Conservation (phyloP, 1,284 basidiomycete species). For the Moniliophthora roreri region DNA sequence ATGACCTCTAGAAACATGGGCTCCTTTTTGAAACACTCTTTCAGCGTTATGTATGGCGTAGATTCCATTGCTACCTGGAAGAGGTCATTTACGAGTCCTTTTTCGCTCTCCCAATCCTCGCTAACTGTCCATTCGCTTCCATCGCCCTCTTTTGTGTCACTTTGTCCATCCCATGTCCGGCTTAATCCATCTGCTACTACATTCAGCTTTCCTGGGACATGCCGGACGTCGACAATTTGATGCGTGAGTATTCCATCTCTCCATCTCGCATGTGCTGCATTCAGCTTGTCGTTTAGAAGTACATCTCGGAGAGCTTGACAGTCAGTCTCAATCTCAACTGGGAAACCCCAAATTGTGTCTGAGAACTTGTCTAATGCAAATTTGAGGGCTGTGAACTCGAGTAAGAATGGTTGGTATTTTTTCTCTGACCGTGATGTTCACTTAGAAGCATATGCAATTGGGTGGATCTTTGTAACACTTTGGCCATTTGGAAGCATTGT, state of each 20-base stretch:
- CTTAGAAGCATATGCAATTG: slow-evolving; percentile 9
- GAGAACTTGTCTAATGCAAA: slow-evolving; percentile 19
- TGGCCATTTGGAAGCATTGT: neutral
- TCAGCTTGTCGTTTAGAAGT: slow-evolving; percentile 13
- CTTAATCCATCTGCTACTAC: slow-evolving; percentile 17
- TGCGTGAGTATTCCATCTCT: slow-evolving; percentile 17
- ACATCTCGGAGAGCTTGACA: slow-evolving; percentile 21
- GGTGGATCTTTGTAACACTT: neutral
- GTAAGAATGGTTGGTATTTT: slow-evolving; percentile 12
- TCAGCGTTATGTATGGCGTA: slow-evolving; percentile 8
- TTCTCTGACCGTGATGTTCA: slow-evolving; percentile 6
- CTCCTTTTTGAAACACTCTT: slow-evolving; percentile 25
- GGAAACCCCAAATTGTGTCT: slow-evolving; percentile 19
- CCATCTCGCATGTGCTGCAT: slow-evolving; percentile 13
- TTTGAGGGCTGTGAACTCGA: slow-evolving; percentile 9
- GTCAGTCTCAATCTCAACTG: slow-evolving; percentile 21
- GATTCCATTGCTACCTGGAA: slow-evolving; percentile 14
- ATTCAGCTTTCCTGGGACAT: slow-evolving; percentile 16
- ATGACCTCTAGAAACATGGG: slow-evolving; percentile 27
- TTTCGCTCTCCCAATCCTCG: slow-evolving; percentile 1
- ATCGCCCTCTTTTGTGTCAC: slow-evolving; percentile 20
- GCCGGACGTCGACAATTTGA: slow-evolving; percentile 16
- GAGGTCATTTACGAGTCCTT: slow-evolving; percentile 30
- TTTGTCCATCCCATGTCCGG: slow-evolving; percentile 11
- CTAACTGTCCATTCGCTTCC: slow-evolving; percentile 31